A percentile compares a stretch with the other conserved stretches of the same genome.
phyloP scores from a whole-genome alignment of 306 rosid species.

The Sechiopsis laciniata region DNA sequence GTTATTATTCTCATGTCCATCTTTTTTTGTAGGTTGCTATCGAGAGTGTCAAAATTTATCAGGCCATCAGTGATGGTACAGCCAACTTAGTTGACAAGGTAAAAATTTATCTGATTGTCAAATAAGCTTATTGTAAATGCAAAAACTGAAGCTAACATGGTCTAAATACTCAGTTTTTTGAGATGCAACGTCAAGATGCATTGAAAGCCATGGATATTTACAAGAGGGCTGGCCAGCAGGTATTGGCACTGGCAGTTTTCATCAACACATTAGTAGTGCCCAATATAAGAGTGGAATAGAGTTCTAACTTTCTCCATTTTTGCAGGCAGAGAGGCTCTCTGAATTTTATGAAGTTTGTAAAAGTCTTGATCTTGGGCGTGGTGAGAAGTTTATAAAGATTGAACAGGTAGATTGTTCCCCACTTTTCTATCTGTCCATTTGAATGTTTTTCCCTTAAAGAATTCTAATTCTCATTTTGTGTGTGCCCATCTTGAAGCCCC shows the following conservation, averaged over 20 bases:
- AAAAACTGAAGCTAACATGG: conserved; percentile 29
- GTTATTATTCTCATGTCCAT: conserved; percentile 29
- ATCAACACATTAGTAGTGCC: not conserved
- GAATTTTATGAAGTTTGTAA: conserved; percentile 93
- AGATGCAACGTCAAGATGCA: conserved; percentile 91
- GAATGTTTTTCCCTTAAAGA: not conserved
- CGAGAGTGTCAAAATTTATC: conserved; percentile 86
- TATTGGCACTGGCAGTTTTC: conserved; percentile 27
- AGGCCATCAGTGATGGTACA: conserved; percentile 95
- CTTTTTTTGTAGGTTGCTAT: conserved; percentile 61
- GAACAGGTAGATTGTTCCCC: conserved; percentile 66
- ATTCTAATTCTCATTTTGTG: conserved; percentile 25
- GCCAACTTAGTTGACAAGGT: conserved; percentile 98
- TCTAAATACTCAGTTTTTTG: conserved; percentile 69
- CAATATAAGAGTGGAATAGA: conserved; percentile 1
- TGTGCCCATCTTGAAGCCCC: conserved; percentile 58
- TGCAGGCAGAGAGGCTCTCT: conserved; percentile 88
- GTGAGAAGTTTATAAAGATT: conserved; percentile 78
- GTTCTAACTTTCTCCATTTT: not conserved
- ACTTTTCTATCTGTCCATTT: conserved; percentile 11
- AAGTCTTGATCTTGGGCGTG: conserved; percentile 82
- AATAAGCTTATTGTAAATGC: conserved; percentile 27
- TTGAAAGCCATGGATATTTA: conserved; percentile 83
- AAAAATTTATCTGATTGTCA: conserved; percentile 29
- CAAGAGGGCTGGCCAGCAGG: conserved; percentile 93